Base-by-base conservation (phyloP, 2,329 filamentous ascomycete species). In the Verticillium albo-atrum region DNA sequence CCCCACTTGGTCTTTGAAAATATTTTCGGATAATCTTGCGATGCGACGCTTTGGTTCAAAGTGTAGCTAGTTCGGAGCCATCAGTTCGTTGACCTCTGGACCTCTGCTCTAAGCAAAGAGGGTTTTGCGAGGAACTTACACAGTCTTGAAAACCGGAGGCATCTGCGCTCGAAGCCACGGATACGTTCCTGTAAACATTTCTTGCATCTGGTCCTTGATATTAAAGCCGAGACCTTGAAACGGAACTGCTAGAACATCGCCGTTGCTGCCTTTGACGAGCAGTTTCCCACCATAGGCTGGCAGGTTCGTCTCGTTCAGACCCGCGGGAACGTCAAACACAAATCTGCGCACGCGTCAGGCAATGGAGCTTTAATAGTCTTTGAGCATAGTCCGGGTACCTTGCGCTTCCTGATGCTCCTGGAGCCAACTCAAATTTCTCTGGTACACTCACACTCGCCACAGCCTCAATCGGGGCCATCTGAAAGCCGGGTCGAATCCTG, bases 201-300 rank as follows among this genome's bases (percentile, higher is more conserved):
- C 52, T 14, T 32, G 9, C 61, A 63, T 60, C 55, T 63, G 54
- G 12, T 54, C 34, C 47, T 54, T 56, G n/a, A 63, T 25, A 34
- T 61, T 52, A 14, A 63, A 63, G 10, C 60, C 60, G 5, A 63
- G 17, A 1, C 60, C 62, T 14, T 63, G 62, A 1, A 60, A 74
- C 0, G 72, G 72, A 6, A 74, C 65, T 6, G 65, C 68, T 6
- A 74, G 64, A 12, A 68, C 63, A 59, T 75, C 72, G 6, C 69
- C 70, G 7, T 70, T 69, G 60, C 67, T 68, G 9, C 66, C 66
- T 27, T 66, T 67, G 58, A 74, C 62, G 26, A 72, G 60, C 14
- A 74, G 64, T 52, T 70, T 71, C 23, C 73, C 72, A 28, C 70
- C 70, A 54, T 74, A 74, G 5, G 71, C 61, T 2, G 71, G 72